A percentile compares a stretch with the other conserved stretches of the same genome.
Evolutionary conservation across 169 alveolate genomes (phyloP).

Genomic region (Cryptosporidium parvum): DNA sequence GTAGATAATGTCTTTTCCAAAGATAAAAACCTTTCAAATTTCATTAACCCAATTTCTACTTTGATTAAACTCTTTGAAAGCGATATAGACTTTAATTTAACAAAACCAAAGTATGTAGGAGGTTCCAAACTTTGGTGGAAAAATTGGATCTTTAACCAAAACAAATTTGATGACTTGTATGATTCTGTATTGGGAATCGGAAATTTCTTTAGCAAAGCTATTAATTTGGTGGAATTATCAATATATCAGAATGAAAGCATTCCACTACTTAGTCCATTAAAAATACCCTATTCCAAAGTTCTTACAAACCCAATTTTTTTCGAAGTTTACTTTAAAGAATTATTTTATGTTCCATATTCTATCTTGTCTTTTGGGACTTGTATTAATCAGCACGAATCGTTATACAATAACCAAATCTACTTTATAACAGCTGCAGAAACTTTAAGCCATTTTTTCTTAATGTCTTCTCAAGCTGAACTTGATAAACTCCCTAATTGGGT

Average conservation of each 20-base stretch:
- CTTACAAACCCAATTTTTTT: constrained; percentile 9
- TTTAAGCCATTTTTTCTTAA: constrained; percentile 5
- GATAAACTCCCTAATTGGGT: constrained; percentile 32
- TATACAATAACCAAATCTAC: neutral
- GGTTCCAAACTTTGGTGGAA: constrained; percentile 49
- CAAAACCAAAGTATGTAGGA: constrained; percentile 37
- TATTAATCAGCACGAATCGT: neutral
- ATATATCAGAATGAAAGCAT: neutral
- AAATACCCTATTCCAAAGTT: neutral
- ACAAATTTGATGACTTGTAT: constrained; percentile 45
- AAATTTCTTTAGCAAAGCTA: constrained; percentile 1
- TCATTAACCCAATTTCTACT: constrained; percentile 6
- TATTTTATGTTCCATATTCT: constrained; percentile 42
- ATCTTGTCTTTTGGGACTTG: constrained; percentile 32
- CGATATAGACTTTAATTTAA: constrained; percentile 2
- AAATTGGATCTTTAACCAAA: neutral
- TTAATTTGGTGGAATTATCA: neutral
- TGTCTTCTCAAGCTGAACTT: neutral
- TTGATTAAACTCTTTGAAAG: neutral
- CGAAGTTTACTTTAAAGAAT: constrained; percentile 17
- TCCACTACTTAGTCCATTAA: neutral
- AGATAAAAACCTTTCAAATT: neutral
- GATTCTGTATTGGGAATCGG: constrained; percentile 6
- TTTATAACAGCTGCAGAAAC: constrained; percentile 38
- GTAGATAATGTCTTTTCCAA: neutral